Evolutionary conservation across 2,329 filamentous ascomycete species (phyloP), one percentile per base, ranked within the genome.

Genomic region (Ophiostoma ips): DNA sequence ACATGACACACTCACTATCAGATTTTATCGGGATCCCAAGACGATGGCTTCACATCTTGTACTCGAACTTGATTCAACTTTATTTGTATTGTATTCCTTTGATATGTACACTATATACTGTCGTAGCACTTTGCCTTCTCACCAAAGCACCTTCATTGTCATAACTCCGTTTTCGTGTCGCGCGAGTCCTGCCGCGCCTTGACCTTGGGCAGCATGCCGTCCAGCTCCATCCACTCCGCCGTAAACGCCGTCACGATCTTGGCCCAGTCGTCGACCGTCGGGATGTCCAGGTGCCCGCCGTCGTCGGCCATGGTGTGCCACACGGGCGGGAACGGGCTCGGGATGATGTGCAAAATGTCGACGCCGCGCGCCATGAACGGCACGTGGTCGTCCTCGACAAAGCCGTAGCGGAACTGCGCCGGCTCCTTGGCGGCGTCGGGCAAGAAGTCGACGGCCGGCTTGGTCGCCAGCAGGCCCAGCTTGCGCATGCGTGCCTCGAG

Each of bases 301-400:
- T 95, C 83, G 61, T 98, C 92, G 0, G 81, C 69, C 59, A 88
- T 79, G 1, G 72, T 83, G 67, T 98, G 92, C 92, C 92, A 98
- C 1, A 94, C 84, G 0, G 57, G 43, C 0, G 89, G 89, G 62
- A 96, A 96, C 0, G 83, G 83, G 4, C 71, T 73, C 0, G 90
- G 87, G 51, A 98, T 96, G 24, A 98, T 65, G 66, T 98, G 92
- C 52, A 98, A 65, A 15, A 96, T 74, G 28, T 94, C 83, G 0
- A 96, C 90, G 1, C 92, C 92, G 34, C 87, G 77, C 34, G 70
- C 70, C 73, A 96, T 79, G 59, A 98, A 98, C 1, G 92, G 92
- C 5, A 95, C 64, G 63, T 98, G 92, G 60, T 98, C 92, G 62
- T 98, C 92, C 55, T 81, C 73, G 10, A 95, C 77, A 52, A 65